These are phyloP conservation scores for Kwoniella europaea DNA, from an alignment of 768 basidiomycete genomes.

Conservation along the genomic window DNA sequence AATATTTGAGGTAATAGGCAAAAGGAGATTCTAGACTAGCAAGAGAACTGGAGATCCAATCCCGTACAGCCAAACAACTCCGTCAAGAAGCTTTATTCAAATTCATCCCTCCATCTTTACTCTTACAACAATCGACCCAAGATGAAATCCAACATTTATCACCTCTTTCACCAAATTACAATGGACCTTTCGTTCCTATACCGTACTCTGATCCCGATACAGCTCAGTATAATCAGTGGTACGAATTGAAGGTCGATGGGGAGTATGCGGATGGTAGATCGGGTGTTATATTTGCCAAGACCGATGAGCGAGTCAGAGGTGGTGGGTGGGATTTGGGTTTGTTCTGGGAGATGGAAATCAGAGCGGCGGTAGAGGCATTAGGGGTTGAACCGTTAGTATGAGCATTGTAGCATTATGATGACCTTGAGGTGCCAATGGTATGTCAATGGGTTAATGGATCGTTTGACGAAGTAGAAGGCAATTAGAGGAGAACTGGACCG, in stretches of 20 bases:
- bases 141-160: constrained; percentile 29
- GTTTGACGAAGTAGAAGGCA: too few species aligned
- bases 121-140: constrained; percentile 6
- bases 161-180: constrained; percentile 37
- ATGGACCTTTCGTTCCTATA: constrained; percentile 52
- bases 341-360: constrained; percentile 53
- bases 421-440: too few species aligned
- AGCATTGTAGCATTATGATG: too few species aligned
- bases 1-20: constrained; percentile 11
- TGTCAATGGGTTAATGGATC: too few species aligned
- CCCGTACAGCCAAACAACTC: constrained; percentile 29
- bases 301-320: constrained; percentile 44
- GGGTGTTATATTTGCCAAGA: constrained; percentile 36
- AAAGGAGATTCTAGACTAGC: constrained; percentile 18
- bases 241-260: constrained; percentile 19
- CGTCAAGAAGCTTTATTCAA: constrained; percentile 35
- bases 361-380: constrained; percentile 45
- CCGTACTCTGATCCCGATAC: constrained; percentile 44
- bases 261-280: constrained; percentile 47
- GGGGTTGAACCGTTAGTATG: constrained; percentile 40
- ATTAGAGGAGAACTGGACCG: too few species aligned
- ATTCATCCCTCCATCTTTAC: constrained; percentile 32
- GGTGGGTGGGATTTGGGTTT: constrained; percentile 49
- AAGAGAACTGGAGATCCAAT: constrained; percentile 30
- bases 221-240: constrained; percentile 24